Base-by-base conservation (phyloP, 2,329 filamentous ascomycete species). In the Neocatenulostroma microsporum region DNA sequence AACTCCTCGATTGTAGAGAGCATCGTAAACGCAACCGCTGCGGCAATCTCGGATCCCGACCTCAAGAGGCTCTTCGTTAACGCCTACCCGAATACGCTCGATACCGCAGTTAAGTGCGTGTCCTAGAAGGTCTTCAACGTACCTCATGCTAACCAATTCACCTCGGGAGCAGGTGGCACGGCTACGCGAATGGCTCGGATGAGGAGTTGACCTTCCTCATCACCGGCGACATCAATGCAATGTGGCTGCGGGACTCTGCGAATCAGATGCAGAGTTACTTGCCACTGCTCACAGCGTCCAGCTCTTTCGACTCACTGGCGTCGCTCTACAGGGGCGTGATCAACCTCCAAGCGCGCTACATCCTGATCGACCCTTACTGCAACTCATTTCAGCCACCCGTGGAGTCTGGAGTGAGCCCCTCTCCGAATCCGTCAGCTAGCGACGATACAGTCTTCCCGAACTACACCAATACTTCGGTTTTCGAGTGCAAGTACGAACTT, bases 251-350 rank as follows among this genome's bases (percentile, higher is more conserved):
- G 11, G 69, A 72, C 46, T 68, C 64, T 10, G 75, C 79, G 12
- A 83, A 82, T 50, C 81, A 85, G 56, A 71, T 85, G 59, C 80
- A 84, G 49, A 80, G 78, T 20, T 81, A 84, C 49, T 67, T 79
- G 30, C 69, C 74, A 2, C 60, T 84, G 10, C 62, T 84, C 13
- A 69, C 67, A 37, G 65, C 72, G 3, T 74, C 72, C 24, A 61
- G 61, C 5, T 67, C 68, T 3, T 60, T 64, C 4, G 66, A 78
- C 50, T 80, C 78, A 1, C 66, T 85, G 14, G 79, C 80, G 21
- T 76, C 73, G 15, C 63, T 85, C 0, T 84, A 79, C 60, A 72
- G 80, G 11, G 81, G 81, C 1, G 72, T 81, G 3, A 81, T 86
- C 56, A 84, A 85, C 54, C 66, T 82, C 5, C 81, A 85, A 54